Base-by-base conservation (phyloP, 495 filamentous ascomycete species). In the Tetracladium marchalianum region DNA sequence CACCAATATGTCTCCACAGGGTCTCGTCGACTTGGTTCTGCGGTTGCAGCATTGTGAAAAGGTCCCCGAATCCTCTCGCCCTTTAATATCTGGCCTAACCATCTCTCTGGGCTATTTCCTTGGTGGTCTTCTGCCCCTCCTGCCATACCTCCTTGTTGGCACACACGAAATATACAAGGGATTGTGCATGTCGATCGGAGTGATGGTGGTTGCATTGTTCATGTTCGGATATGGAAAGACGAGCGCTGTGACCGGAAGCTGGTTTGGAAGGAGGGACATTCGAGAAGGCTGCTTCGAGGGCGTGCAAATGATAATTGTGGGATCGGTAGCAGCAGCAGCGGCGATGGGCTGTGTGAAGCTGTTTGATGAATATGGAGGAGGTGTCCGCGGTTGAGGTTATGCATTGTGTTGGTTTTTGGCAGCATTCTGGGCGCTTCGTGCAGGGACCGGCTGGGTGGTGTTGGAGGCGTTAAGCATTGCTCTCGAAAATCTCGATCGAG, bases 131-230 rank as follows among this genome's bases (percentile, higher is more conserved):
- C 63, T 88, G 0, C 84, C 84, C 10, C 61, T 89, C 7, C 56
- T 86, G n/a, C 85, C 84, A 4, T 90, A 90, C 58, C 81, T 90
- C 55, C 84, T 82, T 49, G 78, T 87, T 31, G 66, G 67, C 0
- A 62, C 63, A 10, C 31, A 62, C 2, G 62, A 75, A n/a, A 78
- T 84, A 1, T 68, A 71, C 41, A 39, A 69, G 12, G 85, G 80
- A 16, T 61, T 90, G 54, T 66, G 66, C 16, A 82, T 80, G 72
- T 85, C 81, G 35, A 83, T 88, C 39, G 69, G 64, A 0, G 73
- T 83, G 2, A 88, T 86, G 74, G 71, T 73, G 6, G 46, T 84
- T 16, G 79, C 83, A 0, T 58, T 90, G 44, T 87, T 87, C 54
- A 50, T 72, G 4, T 90, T 90, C 58, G 84, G 85, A 0, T 84